Evolutionary conservation across 169 alveolate species (phyloP).

Genomic region (Plasmodium sp.): DNA sequence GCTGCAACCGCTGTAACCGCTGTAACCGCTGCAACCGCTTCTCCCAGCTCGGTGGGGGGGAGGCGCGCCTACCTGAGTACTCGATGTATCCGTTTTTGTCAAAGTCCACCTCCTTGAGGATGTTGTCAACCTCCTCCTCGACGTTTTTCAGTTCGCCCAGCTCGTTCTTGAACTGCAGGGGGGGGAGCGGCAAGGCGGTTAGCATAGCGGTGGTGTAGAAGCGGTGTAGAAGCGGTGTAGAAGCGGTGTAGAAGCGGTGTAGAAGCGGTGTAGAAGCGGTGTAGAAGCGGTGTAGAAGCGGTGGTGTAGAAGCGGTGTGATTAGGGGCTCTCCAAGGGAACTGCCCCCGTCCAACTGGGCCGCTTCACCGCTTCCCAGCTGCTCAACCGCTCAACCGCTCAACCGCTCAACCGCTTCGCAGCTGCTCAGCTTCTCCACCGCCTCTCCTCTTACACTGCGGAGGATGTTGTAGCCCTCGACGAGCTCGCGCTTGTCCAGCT

Average conservation of each 20-base stretch:
- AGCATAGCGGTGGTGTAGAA: no score
- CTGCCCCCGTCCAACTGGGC: neutral
- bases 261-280: neutral
- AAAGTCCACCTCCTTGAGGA: conserved; percentile 93
- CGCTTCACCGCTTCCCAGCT: neutral
- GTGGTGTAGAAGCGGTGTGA: no score
- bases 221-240: neutral
- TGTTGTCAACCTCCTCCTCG: conserved; percentile 94
- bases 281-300: no score
- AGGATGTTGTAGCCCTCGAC: conserved; percentile 86
- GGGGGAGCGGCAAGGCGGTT: no score
- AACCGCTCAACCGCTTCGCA: neutral
- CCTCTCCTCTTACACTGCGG: conserved; percentile 71
- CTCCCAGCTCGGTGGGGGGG: neutral
- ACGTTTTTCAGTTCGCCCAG: conserved; percentile 81
- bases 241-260: neutral
- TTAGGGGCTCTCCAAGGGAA: neutral
- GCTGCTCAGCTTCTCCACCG: no score
- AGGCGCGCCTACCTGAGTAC: conserved; percentile 84
- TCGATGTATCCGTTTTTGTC: conserved; percentile 96
- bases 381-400: no score
- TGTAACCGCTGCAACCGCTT: neutral
- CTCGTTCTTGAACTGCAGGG: conserved; percentile 35
- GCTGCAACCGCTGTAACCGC: neutral
- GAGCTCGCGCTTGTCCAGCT: conserved; percentile 87